Evolutionary conservation across 2,329 filamentous ascomycete genomes (phyloP).

Genomic region (Ascochyta clinopodiicola): DNA sequence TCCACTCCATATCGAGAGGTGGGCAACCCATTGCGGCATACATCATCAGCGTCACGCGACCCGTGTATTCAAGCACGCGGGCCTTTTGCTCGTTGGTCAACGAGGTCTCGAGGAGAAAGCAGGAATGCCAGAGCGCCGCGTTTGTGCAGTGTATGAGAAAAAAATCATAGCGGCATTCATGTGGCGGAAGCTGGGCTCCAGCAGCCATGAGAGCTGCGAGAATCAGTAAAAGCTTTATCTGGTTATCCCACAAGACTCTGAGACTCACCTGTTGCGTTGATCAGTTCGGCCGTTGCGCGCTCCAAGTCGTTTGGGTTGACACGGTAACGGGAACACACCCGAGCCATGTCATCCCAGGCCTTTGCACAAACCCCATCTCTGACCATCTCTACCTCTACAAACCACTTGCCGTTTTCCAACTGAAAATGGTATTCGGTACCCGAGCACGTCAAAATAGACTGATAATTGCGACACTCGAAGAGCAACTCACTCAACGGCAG

Average conservation of each 20-base stretch:
- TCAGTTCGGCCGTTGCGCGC: slow-evolving; percentile 3
- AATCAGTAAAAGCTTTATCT: not conserved
- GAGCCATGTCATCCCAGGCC: not conserved
- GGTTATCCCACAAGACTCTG: not conserved
- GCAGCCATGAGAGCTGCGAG: slow-evolving; percentile 1
- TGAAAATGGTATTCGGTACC: too few relatives aligned
- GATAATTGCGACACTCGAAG: too few relatives aligned
- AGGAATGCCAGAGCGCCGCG: slow-evolving; percentile 1
- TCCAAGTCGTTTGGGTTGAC: slow-evolving; percentile 5
- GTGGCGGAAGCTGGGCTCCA: slow-evolving; percentile 1
- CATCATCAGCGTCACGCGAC: slow-evolving; percentile 4
- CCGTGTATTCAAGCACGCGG: slow-evolving; percentile 12
- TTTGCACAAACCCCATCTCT: not conserved
- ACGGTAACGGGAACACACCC: slow-evolving; percentile 1
- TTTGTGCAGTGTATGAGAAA: slow-evolving; percentile 5
- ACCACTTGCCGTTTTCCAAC: too few relatives aligned
- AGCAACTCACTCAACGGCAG: too few relatives aligned
- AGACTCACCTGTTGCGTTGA: slow-evolving; percentile 1
- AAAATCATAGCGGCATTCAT: slow-evolving; percentile 10
- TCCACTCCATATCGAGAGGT: slow-evolving; percentile 4
- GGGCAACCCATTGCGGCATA: slow-evolving; percentile 9
- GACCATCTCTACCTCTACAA: too few relatives aligned
- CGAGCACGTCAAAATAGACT: too few relatives aligned
- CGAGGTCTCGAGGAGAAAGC: slow-evolving; percentile 2
- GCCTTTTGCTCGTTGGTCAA: slow-evolving; percentile 11